Percentiles rank a stretch among this genome's conserved stretches.
Evolutionary conservation across 805 yeast species (phyloP).

Genomic region (Kluyveromyces dobzhanskii): DNA sequence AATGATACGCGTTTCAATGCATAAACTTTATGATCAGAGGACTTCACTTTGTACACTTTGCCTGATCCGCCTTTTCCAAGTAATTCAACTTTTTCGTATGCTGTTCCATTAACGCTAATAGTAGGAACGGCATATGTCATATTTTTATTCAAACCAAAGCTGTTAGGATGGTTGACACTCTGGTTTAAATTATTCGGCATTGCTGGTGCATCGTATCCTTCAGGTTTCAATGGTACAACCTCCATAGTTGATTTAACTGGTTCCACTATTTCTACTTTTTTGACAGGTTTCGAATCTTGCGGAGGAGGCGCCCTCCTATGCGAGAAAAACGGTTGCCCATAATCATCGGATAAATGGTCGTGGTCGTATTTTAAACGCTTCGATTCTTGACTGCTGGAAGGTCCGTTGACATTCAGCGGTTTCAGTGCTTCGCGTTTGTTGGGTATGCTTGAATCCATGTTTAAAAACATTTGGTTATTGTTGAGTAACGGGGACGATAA

Average conservation of each 20-base stretch:
- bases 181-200: neutral
- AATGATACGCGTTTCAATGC: slow-evolving; percentile 79
- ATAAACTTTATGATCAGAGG: slow-evolving; percentile 45
- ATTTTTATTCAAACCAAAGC: neutral
- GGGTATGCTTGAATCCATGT: neutral
- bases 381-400: slow-evolving; percentile 1
- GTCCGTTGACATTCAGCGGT: slow-evolving; percentile 20
- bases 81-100: slow-evolving; percentile 67
- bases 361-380: neutral
- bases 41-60: slow-evolving; percentile 70
- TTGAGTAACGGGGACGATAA: neutral
- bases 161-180: neutral
- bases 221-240: slow-evolving; percentile 4
- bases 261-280: slow-evolving; percentile 14
- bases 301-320: slow-evolving; percentile 3
- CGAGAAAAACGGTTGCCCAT: neutral
- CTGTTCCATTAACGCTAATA: slow-evolving; percentile 45
- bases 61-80: slow-evolving; percentile 92
- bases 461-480: neutral
- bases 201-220: neutral
- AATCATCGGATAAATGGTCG: neutral
- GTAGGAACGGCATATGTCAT: slow-evolving; percentile 6
- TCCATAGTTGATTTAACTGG: slow-evolving; percentile 5
- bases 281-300: slow-evolving; percentile 3
- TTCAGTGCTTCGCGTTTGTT: slow-evolving; percentile 24